A percentile compares a stretch with the other conserved stretches of the same genome.
These are phyloP conservation scores for Eucalyptus fibrosa DNA, from an alignment of 345 rosid species.

Conservation along the genomic window DNA sequence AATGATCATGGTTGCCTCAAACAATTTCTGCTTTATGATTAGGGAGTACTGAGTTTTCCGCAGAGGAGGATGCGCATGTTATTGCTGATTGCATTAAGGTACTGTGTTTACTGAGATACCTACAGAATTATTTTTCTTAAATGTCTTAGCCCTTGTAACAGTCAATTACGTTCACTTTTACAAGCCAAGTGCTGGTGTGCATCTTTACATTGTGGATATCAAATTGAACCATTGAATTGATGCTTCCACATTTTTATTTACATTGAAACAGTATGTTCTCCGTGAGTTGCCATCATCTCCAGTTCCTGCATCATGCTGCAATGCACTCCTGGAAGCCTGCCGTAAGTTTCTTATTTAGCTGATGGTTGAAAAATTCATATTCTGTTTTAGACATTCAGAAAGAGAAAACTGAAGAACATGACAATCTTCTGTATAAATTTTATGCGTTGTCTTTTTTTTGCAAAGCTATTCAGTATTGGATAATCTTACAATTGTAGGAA, in stretches of 20 bases:
- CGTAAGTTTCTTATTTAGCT: constrained; percentile 48
- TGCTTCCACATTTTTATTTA: neutral
- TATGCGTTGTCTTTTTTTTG: neutral
- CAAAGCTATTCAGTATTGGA: neutral
- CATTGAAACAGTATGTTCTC: constrained; percentile 57
- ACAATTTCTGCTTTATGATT: constrained; percentile 7
- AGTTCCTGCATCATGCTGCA: constrained; percentile 97
- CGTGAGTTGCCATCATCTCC: constrained; percentile 99
- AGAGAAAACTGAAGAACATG: neutral
- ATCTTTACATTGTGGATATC: neutral
- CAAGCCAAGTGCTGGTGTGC: neutral
- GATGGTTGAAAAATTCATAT: neutral
- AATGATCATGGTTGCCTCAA: neutral
- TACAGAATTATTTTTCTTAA: neutral
- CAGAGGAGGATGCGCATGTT: constrained; percentile 80
- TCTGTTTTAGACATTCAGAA: neutral
- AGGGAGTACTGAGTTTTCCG: constrained; percentile 71
- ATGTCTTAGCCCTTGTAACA: neutral
- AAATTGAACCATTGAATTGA: neutral
- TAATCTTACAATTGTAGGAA: constrained; percentile 25
- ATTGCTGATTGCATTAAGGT: constrained; percentile 97
- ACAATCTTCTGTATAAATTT: neutral
- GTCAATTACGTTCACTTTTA: neutral
- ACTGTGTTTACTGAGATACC: neutral
- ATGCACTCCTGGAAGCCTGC: constrained; percentile 85